A percentile compares a stretch with the other conserved stretches of the same genome.
Evolutionary conservation across 768 basidiomycete species (phyloP).

Genomic region (Exsudoporus frostii): DNA sequence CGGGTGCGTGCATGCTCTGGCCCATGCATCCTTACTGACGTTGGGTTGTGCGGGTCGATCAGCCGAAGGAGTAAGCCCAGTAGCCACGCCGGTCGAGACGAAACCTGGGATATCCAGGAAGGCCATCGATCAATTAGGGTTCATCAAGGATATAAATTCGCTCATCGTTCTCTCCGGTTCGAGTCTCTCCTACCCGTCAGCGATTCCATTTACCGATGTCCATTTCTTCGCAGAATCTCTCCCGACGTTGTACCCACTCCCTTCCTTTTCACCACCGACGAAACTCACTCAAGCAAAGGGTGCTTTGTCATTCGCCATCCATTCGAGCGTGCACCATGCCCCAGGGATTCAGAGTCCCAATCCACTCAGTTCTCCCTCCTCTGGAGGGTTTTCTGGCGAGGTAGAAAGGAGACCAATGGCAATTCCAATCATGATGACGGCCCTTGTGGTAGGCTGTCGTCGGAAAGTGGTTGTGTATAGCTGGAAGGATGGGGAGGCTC

Average conservation of each 20-base stretch:
- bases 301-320: constrained; percentile 79
- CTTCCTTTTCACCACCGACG: constrained; percentile 66
- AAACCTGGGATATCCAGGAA: constrained; percentile 63
- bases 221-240: constrained; percentile 51
- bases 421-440: constrained; percentile 68
- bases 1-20: constrained; percentile 30
- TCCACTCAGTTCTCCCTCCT: constrained; percentile 8
- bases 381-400: constrained; percentile 10
- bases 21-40: constrained; percentile 28
- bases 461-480: constrained; percentile 81
- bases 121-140: constrained; percentile 85
- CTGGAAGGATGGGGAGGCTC: constrained; percentile 82
- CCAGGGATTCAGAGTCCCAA: constrained; percentile 24
- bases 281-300: constrained; percentile 72
- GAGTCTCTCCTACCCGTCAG: constrained; percentile 15
- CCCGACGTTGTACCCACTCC: constrained; percentile 74
- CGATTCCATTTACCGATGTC: neutral
- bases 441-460: constrained; percentile 80
- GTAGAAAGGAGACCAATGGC: constrained; percentile 32
- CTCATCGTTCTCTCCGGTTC: constrained; percentile 81
- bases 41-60: neutral
- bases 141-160: constrained; percentile 81
- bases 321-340: constrained; percentile 55
- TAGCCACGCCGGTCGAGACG: constrained; percentile 49
- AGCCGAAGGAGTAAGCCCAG: constrained; percentile 4